A percentile compares a stretch with the other conserved stretches of the same genome.
These are phyloP conservation scores for Paramyrothecium roridum DNA, from an alignment of 2,329 filamentous ascomycete genomes.

Conservation along the genomic window DNA sequence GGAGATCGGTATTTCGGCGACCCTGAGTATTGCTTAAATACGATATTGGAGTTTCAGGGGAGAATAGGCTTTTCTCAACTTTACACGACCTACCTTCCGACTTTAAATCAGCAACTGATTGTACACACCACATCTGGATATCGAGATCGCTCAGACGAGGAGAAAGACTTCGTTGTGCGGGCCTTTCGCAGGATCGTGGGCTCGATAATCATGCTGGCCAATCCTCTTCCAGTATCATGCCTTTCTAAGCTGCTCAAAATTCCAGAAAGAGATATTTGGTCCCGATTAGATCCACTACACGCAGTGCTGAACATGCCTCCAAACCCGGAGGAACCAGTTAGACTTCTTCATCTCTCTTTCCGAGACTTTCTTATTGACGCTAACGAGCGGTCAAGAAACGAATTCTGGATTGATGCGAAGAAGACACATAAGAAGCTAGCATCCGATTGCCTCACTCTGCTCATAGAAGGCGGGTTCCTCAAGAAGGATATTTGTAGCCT, in stretches of 20 bases:
- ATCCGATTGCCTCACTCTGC: neutral
- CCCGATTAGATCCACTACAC: constrained; percentile 23
- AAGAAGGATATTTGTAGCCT: constrained; percentile 15
- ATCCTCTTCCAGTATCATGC: constrained; percentile 22
- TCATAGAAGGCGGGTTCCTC: constrained; percentile 21
- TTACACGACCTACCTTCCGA: constrained; percentile 11
- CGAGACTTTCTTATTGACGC: constrained; percentile 23
- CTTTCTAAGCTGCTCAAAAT: constrained; percentile 23
- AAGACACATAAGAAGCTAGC: constrained; percentile 1
- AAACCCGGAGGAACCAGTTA: constrained; percentile 14
- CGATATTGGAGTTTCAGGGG: constrained; percentile 12
- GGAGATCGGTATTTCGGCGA: constrained; percentile 9
- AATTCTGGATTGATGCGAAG: constrained; percentile 11
- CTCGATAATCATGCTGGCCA: constrained; percentile 22
- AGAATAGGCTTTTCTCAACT: constrained; percentile 2
- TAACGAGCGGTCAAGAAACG: constrained; percentile 9
- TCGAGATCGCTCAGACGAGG: neutral
- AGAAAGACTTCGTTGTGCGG: constrained; percentile 7
- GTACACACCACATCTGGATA: neutral
- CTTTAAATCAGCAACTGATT: constrained; percentile 8
- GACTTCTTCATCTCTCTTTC: constrained; percentile 32
- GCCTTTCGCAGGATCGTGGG: constrained; percentile 26
- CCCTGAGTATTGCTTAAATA: constrained; percentile 14
- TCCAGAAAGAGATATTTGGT: constrained; percentile 8
- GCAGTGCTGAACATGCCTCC: constrained; percentile 28